Conservation (phyloP, 305 asterid species). For the Fraxinus sp. region DNA sequence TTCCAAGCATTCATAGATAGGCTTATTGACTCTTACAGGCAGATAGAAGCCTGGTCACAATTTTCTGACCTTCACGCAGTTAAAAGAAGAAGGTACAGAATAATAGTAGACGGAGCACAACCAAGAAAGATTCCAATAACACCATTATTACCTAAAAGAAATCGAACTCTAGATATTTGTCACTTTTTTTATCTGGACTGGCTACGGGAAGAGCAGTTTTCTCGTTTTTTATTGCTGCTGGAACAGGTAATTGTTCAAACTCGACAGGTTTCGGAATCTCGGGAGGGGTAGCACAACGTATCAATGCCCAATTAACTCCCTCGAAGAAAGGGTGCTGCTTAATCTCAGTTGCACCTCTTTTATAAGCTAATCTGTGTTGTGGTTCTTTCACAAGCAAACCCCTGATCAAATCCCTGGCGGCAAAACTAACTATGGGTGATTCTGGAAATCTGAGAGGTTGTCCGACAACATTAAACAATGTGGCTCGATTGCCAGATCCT, state of each 20-base stretch:
- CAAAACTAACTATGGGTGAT: conserved; percentile 47
- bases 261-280: conserved; percentile 46
- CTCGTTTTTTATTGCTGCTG: conserved; percentile 14
- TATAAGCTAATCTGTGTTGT: conserved; percentile 46
- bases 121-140: background rate
- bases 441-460: conserved; percentile 52
- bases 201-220: conserved; percentile 27
- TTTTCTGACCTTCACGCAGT: background rate
- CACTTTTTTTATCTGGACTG: conserved; percentile 27
- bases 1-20: background rate
- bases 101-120: background rate
- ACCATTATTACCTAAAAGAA: conserved; percentile 42
- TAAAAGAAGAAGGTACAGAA: background rate
- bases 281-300: conserved; percentile 57
- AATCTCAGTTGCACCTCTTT: conserved; percentile 53
- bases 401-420: conserved; percentile 47
- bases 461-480: conserved; percentile 50
- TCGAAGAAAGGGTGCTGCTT: conserved; percentile 57
- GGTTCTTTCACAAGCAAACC: conserved; percentile 57
- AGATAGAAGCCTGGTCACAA: background rate
- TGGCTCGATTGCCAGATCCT: conserved; percentile 48
- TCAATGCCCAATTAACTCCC: conserved; percentile 58
- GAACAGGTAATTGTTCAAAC: conserved; percentile 26
- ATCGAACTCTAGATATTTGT: conserved; percentile 51
- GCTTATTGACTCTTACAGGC: background rate